phyloP scores from a whole-genome alignment of 1,284 basidiomycete species.

The Sanghuangporus weigelae region DNA sequence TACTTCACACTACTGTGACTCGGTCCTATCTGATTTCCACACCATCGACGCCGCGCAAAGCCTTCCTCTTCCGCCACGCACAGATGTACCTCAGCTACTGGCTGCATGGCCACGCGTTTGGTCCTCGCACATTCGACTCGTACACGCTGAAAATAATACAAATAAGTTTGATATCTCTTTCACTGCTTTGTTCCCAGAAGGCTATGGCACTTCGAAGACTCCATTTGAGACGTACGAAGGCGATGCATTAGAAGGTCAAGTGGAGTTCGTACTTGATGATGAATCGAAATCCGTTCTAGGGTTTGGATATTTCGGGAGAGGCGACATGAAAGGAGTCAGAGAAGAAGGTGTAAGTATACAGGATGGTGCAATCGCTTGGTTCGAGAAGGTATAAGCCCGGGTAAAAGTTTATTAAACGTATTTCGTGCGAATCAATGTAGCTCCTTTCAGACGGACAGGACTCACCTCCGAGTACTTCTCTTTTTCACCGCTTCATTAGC shows the following conservation, averaged over 20 bases:
- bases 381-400: conserved; percentile 1
- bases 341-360: background rate
- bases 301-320: conserved; percentile 21
- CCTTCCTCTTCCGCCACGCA: background rate
- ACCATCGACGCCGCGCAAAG: conserved; percentile 14
- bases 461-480: too few relatives aligned
- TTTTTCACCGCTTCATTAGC: too few relatives aligned
- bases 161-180: conserved; percentile 18
- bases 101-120: conserved; percentile 19
- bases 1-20: conserved; percentile 19
- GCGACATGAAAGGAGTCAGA: background rate
- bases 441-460: too few relatives aligned
- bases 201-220: conserved; percentile 24
- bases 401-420: too few relatives aligned
- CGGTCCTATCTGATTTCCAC: conserved; percentile 19
- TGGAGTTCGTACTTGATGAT: conserved; percentile 20
- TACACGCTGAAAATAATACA: conserved; percentile 10
- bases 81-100: conserved; percentile 14
- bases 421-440: too few relatives aligned
- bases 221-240: conserved; percentile 20
- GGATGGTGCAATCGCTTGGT: conserved; percentile 9
- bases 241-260: background rate
- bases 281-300: conserved; percentile 19
- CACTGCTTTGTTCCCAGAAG: conserved; percentile 22
- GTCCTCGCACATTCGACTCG: conserved; percentile 22